These are phyloP conservation scores for Chrysophaeum taylorii DNA, from an alignment of 352 stramenopile genomes.

Conservation along the genomic window DNA sequence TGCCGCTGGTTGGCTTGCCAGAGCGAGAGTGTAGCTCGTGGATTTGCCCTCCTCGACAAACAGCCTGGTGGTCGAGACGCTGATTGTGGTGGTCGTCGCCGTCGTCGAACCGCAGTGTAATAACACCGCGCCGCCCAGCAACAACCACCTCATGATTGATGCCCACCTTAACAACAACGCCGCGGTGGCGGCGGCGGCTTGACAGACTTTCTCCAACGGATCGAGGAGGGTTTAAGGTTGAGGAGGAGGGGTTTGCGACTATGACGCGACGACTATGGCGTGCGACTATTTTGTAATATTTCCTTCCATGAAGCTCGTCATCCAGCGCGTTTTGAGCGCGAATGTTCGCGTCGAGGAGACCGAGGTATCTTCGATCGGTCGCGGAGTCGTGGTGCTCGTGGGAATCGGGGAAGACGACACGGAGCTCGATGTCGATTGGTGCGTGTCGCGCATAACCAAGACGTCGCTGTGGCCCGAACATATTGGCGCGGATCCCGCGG, in stretches of 20 bases:
- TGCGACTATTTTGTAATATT: no score
- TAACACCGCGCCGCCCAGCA: no score
- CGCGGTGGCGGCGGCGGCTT: no score
- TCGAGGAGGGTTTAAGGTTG: no score
- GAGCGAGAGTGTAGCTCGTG: constrained; percentile 18
- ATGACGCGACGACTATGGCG: no score
- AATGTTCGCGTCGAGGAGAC: background rate
- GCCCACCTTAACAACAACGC: no score
- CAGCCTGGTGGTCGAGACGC: constrained; percentile 15
- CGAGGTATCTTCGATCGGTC: background rate
- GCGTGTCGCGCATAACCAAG: background rate
- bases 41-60: constrained; percentile 23
- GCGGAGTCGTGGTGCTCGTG: background rate
- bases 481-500: no score
- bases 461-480: background rate
- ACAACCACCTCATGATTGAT: no score
- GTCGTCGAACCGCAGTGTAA: no score
- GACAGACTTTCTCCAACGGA: no score
- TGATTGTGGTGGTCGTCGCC: constrained; percentile 25
- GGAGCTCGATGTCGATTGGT: background rate
- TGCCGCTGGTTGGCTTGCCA: constrained; percentile 16
- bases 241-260: no score
- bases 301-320: constrained; percentile 5
- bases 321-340: background rate
- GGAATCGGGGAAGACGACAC: background rate